These are phyloP conservation scores for Exophiala spinifera DNA, from an alignment of 2,329 filamentous ascomycete genomes.

Conservation along the genomic window DNA sequence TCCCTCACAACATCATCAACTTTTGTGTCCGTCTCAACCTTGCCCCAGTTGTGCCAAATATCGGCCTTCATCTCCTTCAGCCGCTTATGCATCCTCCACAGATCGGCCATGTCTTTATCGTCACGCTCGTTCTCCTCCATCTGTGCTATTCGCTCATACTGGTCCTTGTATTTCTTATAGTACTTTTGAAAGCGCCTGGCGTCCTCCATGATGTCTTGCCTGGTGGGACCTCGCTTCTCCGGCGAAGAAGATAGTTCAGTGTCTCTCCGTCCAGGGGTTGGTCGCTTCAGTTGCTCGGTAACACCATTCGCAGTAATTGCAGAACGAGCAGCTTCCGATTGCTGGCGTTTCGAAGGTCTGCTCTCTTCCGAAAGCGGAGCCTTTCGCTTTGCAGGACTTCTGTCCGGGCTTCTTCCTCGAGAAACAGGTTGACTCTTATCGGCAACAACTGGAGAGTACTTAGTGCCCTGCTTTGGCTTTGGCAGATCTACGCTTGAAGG, in stretches of 20 bases:
- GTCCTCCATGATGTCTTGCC: conserved; percentile 32
- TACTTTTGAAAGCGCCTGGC: conserved; percentile 55
- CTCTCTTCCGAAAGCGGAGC: conserved; percentile 33
- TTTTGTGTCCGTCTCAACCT: conserved; percentile 18
- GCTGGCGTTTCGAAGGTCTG: conserved; percentile 32
- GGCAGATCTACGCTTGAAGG: conserved; percentile 32
- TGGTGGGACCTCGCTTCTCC: conserved; percentile 40
- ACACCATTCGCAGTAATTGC: conserved; percentile 17
- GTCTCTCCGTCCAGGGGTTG: conserved; percentile 12
- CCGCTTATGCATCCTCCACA: conserved; percentile 42
- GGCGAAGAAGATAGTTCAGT: conserved; percentile 24
- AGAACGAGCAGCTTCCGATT: conserved; percentile 30
- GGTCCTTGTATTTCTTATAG: conserved; percentile 56
- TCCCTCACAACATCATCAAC: conserved; percentile 11
- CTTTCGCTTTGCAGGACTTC: conserved; percentile 43
- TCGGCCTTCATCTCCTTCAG: conserved; percentile 31
- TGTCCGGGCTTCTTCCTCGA: conserved; percentile 26
- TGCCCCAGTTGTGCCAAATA: conserved; percentile 30
- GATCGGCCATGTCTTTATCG: conserved; percentile 47
- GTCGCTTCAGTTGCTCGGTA: conserved; percentile 10
- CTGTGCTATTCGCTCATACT: conserved; percentile 49
- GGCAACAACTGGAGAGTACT: conserved; percentile 33
- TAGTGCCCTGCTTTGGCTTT: conserved; percentile 29
- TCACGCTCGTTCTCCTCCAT: conserved; percentile 44
- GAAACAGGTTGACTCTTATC: conserved; percentile 22